Conservation (phyloP, 1,284 basidiomycete genomes). For the Xerocomus amazonicus region DNA sequence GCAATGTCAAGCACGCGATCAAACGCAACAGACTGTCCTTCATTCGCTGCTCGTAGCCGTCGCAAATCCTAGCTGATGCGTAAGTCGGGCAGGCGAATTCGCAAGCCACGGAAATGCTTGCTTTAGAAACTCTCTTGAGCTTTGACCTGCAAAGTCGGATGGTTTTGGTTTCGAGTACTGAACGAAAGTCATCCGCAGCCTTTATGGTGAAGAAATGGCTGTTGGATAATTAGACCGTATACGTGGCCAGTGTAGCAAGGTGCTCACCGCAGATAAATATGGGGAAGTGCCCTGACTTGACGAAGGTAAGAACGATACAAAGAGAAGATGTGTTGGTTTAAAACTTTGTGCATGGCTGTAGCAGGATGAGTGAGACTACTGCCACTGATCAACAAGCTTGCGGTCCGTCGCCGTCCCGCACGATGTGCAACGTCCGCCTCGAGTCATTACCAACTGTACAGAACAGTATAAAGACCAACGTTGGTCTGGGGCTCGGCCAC, state of each 20-base stretch:
- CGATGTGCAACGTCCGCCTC: not conserved
- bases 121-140: slow-evolving; percentile 50
- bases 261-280: slow-evolving; percentile 27
- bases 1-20: slow-evolving; percentile 64
- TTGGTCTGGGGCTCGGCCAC: too few species aligned
- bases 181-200: slow-evolving; percentile 54
- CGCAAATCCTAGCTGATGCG: slow-evolving; percentile 48
- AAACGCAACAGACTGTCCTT: slow-evolving; percentile 52
- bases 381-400: too few species aligned
- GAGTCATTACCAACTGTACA: not conserved
- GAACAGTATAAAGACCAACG: not conserved
- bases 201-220: slow-evolving; percentile 68
- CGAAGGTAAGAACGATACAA: slow-evolving; percentile 32
- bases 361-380: too few species aligned
- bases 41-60: slow-evolving; percentile 56
- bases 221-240: slow-evolving; percentile 7
- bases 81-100: not conserved
- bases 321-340: slow-evolving; percentile 13
- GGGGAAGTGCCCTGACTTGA: slow-evolving; percentile 30
- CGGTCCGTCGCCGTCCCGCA: not conserved
- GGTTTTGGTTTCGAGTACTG: slow-evolving; percentile 32
- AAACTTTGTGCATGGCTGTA: not conserved
- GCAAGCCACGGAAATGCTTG: slow-evolving; percentile 19
- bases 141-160: slow-evolving; percentile 37
- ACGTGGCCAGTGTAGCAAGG: not conserved